Conservation (phyloP, 805 yeast genomes). For the Cyberlindnera meyerae region DNA sequence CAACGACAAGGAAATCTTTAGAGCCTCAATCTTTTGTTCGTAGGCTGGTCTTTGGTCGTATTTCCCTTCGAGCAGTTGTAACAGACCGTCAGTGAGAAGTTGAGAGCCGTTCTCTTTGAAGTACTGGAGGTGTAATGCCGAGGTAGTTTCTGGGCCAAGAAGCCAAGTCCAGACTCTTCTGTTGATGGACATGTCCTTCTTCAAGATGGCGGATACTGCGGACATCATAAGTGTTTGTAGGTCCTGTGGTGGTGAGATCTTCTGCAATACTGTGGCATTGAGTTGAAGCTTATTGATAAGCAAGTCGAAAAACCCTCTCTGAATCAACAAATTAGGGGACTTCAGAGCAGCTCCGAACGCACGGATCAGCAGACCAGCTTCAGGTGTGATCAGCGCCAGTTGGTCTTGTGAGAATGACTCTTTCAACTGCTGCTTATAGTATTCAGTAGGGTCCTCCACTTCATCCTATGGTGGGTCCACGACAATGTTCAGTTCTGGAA, state of each 20-base stretch:
- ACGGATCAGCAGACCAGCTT: constrained; percentile 71
- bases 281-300: constrained; percentile 64
- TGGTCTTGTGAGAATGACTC: constrained; percentile 44
- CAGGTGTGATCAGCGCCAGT: constrained; percentile 61
- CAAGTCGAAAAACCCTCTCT: constrained; percentile 84
- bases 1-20: constrained; percentile 62
- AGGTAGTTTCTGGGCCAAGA: constrained; percentile 62
- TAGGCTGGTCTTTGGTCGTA: constrained; percentile 20
- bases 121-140: constrained; percentile 31
- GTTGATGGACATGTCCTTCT: constrained; percentile 90
- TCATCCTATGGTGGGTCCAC: constrained; percentile 13
- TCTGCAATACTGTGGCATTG: constrained; percentile 50
- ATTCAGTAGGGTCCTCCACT: constrained; percentile 14
- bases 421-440: constrained; percentile 23
- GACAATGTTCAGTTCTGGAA: constrained; percentile 55
- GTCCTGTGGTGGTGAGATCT: constrained; percentile 46
- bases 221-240: constrained; percentile 53
- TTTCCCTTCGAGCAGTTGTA: constrained; percentile 38
- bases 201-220: constrained; percentile 64
- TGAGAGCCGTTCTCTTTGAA: constrained; percentile 55
- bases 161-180: constrained; percentile 93
- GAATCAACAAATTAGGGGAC: constrained; percentile 66
- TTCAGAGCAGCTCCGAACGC: constrained; percentile 68
- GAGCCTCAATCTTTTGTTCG: constrained; percentile 43
- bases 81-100: constrained; percentile 48